Evolutionary conservation across 495 filamentous ascomycete species (phyloP).

Genomic region (Saxispiralis lemnorum): DNA sequence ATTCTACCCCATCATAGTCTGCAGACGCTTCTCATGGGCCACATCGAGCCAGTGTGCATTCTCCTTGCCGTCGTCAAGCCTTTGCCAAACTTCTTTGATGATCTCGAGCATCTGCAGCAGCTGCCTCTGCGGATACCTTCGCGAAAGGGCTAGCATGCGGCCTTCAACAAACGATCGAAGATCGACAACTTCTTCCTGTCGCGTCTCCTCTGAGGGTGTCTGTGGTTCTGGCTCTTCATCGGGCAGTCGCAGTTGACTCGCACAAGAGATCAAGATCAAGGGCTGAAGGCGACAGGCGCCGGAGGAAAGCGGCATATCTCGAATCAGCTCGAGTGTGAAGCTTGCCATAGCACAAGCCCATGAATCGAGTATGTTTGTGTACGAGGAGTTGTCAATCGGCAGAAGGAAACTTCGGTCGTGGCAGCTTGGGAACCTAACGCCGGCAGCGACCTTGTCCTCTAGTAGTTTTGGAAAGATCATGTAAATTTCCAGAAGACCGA

Average conservation of each 20-base stretch:
- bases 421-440: neutral
- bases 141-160: slow-evolving; percentile 2
- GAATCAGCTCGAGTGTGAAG: neutral
- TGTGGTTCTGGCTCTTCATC: neutral
- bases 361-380: neutral
- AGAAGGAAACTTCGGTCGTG: neutral
- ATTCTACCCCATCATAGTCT: slow-evolving; percentile 1
- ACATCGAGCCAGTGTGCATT: slow-evolving; percentile 1
- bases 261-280: neutral
- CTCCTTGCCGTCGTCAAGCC: neutral
- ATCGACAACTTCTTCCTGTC: neutral
- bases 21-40: slow-evolving; percentile 1
- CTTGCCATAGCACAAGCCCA: neutral
- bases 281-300: neutral
- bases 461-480: neutral
- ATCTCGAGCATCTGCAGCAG: slow-evolving; percentile 1
- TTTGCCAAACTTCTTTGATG: slow-evolving; percentile 4
- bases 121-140: slow-evolving; percentile 1
- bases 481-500: slow-evolving; percentile 4
- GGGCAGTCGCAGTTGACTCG: slow-evolving; percentile 1
- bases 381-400: neutral
- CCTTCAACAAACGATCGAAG: neutral
- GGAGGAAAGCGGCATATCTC: neutral
- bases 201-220: neutral
- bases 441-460: neutral